Evolutionary conservation across 2,329 filamentous ascomycete species (phyloP), one percentile per base, ranked within the genome.

Genomic region (Fusarium tricinctum): DNA sequence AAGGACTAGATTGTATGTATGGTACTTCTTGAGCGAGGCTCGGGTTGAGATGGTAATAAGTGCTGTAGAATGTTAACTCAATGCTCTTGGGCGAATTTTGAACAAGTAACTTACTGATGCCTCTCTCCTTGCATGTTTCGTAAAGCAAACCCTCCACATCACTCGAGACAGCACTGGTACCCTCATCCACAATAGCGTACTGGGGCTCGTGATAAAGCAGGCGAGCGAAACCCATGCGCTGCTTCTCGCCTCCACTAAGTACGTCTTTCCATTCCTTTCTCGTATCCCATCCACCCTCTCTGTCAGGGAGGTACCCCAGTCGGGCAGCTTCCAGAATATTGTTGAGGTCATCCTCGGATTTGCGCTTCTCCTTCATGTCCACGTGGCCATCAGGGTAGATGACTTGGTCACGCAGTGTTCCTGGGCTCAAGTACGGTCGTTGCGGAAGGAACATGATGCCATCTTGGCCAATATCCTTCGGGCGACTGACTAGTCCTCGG

Each of bases 361-460:
- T 90, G 17, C 91, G 89, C 65, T 91, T 90, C 61, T 92, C 90
- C 30, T 89, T 90, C 96, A 99, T 98, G 74, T 99, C 96, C 42
- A 94, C 83, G 76, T 97, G 95, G 8, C 93, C 95, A 73, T 99
- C 94, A 0, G 96, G 96, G 73, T 99, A 99, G 76, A 98, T 97
- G 74, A 99, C 93, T 81, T 99, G 97, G 74, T 99, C 97, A 26
- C 96, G 91, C 12, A 98, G 84, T 2, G 96, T 98, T 35, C 96
- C 96, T 22, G 95, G 92, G 77, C 91, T 95, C 33, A 98, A 87
- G 75, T 98, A 98, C 0, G 95, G 94, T 17, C 95, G 87, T 78
- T 99, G 96, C 0, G 96, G 96, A 13, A 99, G 86, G 81, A 99
- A 98, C 94, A 99, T 98, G 81, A 99, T 97, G 61, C 96, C 96